Evolutionary conservation across 495 filamentous ascomycete genomes (phyloP), one percentile per base, ranked within the genome.

Genomic region (Penicillium taxi): DNA sequence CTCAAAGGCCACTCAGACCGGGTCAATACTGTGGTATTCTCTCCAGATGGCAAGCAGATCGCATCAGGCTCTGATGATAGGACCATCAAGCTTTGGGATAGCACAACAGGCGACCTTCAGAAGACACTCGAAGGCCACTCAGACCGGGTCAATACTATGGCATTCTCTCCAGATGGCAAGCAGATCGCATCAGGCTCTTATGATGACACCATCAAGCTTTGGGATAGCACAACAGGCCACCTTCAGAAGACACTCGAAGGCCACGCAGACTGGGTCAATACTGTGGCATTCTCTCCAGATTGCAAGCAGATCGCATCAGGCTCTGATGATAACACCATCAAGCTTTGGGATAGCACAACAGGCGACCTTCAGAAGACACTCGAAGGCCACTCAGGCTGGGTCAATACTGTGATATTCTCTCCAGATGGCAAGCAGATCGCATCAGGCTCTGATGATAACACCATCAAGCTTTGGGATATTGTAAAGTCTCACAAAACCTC

Each of bases 1-100:
- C 33, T 57, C n/a, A 38, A 55, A 32, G 37, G 55, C 23, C 52
- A 56, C 50, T 33, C 37, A 4, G 35, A 30, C 24, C 21, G 3
- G 15, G 9, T 41, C 15, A 7, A 15, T 2, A 33, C 30, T 6
- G 42, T 58, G 23, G 45, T 42, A 13, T 60, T 58, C 45, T 65
- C 60, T 12, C 26, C 26, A 9, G 26, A 28, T 12, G 26, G 26
- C 26, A 6, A 5, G n/a, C n/a, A 5, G 2, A 9, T 28, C 1
- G 26, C 26, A 13, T 28, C 26, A 1, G 3, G 7, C 26, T 28
- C 26, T 28, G 15, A 11, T 1, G 26, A 28, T 9, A 1, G 15
- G 6, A 28, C 7, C 7, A 13, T 28, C 11, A 9, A 13, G 1
- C 26, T 28, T 5, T 28, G 26, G 23, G 23, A 28, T 12, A 2